Evolutionary conservation across 331 rosid genomes (phyloP), one percentile per base, ranked within the genome.

Genomic region (Ulmus americana): DNA sequence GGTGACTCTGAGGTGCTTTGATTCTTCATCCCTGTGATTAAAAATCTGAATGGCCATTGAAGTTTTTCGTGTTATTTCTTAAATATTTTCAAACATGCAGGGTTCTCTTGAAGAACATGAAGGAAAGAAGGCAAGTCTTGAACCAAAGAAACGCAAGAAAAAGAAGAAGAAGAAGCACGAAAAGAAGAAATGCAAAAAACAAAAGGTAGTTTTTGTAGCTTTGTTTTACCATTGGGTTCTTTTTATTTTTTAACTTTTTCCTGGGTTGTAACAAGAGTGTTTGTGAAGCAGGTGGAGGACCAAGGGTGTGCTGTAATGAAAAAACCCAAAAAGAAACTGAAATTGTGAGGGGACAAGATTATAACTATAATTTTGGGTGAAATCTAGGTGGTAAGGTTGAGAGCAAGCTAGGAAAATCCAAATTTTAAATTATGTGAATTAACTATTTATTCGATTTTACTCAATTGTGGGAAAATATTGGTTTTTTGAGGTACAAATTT

Each of bases 1-100:
- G 96, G 76, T 46, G 92, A 83, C 52, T 41, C 73, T 58, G 78
- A 81, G 97, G 92, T 87, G 68, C 67, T 16, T 14, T 59, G 6
- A 8, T 5, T 47, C 7, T 65, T 45, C 41, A 7, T 69, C 50
- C 10, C 6, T 61, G 56, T 44, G 6, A 3, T 57, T 62, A 0
- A 39, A 58, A 61, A 54, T 28, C 59, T 53, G 53, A 56, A 20
- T 57, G 11, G 38, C 15, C 55, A 45, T 59, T 59, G 18, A 16
- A 35, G 38, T 69, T 40, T 18, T 39, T 39, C 55, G 40, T 44
- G 14, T 18, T 59, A 59, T 28, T 41, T 56, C 11, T 22, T 65
- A 56, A 65, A 51, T 66, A 60, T 47, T 65, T 53, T n/a, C 20
- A 53, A 54, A 64, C 45, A 9, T 73, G 68, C 67, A 90, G 97